phyloP scores from a whole-genome alignment of 2,329 filamentous ascomycete species.

The Coniochaeta ligniaria region DNA sequence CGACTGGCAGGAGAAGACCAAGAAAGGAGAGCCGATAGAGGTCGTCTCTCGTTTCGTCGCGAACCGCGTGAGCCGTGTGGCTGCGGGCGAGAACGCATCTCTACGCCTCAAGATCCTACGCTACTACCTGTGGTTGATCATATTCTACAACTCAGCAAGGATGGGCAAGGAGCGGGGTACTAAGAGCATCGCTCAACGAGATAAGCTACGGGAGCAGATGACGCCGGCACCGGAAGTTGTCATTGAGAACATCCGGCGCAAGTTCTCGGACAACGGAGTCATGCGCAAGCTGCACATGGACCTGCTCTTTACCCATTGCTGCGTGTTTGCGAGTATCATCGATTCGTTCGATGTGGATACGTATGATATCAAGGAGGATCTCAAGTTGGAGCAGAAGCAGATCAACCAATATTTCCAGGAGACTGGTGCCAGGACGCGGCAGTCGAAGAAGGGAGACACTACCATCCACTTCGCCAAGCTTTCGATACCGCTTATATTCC shows the following conservation, averaged over 20 bases:
- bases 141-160: constrained; percentile 41
- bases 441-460: constrained; percentile 51
- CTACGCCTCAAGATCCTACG: constrained; percentile 50
- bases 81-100: constrained; percentile 44
- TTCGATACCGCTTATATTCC: constrained; percentile 74
- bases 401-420: constrained; percentile 68
- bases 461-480: constrained; percentile 57
- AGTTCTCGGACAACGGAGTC: constrained; percentile 56
- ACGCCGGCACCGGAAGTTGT: constrained; percentile 53
- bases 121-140: constrained; percentile 51
- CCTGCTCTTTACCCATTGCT: constrained; percentile 66
- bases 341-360: constrained; percentile 70
- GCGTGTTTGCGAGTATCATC: constrained; percentile 62
- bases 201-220: constrained; percentile 52
- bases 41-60: constrained; percentile 59
- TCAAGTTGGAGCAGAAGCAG: constrained; percentile 63
- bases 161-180: constrained; percentile 39
- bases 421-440: constrained; percentile 63
- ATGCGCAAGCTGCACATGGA: constrained; percentile 68
- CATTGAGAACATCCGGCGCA: constrained; percentile 59
- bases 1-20: constrained; percentile 66
- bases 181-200: constrained; percentile 48
- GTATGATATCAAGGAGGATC: constrained; percentile 61
- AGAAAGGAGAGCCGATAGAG: constrained; percentile 48
- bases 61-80: constrained; percentile 47